Evolutionary conservation across 352 stramenopile genomes (phyloP).

Genomic region (Globisporangium takayamanum): DNA sequence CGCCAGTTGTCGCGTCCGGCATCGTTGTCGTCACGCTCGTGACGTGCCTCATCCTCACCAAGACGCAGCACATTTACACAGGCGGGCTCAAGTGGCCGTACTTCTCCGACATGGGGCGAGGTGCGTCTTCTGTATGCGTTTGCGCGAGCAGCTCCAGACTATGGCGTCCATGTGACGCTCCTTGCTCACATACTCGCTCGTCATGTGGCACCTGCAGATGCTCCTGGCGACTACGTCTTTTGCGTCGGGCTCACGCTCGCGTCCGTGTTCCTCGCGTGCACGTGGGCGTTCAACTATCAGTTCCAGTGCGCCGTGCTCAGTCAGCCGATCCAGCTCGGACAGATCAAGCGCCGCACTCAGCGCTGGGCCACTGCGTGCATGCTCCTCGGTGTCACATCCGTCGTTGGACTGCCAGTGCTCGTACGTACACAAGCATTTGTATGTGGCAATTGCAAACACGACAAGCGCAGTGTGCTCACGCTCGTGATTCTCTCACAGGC

Average conservation of each 20-base stretch:
- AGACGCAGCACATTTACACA: constrained; percentile 41
- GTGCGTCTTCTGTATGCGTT: constrained; percentile 5
- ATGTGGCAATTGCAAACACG: not conserved
- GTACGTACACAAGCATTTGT: constrained; percentile 10
- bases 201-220: constrained; percentile 16
- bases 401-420: constrained; percentile 44
- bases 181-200: not conserved
- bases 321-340: constrained; percentile 25
- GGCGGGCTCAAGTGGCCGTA: constrained; percentile 55
- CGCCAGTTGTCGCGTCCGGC: constrained; percentile 30
- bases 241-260: constrained; percentile 37
- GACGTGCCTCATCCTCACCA: constrained; percentile 43
- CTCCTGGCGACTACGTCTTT: constrained; percentile 61
- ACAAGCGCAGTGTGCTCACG: not conserved
- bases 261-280: constrained; percentile 35
- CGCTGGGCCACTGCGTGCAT: constrained; percentile 15
- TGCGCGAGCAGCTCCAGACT: too few species aligned
- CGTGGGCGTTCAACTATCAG: constrained; percentile 53
- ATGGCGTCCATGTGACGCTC: not conserved
- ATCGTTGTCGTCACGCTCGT: constrained; percentile 42
- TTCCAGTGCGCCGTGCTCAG: constrained; percentile 37
- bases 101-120: constrained; percentile 62
- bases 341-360: constrained; percentile 21
- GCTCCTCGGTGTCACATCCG: constrained; percentile 31
- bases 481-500: constrained; percentile 15